Conservation (phyloP, 768 basidiomycete species). For the Epithele typhae region DNA sequence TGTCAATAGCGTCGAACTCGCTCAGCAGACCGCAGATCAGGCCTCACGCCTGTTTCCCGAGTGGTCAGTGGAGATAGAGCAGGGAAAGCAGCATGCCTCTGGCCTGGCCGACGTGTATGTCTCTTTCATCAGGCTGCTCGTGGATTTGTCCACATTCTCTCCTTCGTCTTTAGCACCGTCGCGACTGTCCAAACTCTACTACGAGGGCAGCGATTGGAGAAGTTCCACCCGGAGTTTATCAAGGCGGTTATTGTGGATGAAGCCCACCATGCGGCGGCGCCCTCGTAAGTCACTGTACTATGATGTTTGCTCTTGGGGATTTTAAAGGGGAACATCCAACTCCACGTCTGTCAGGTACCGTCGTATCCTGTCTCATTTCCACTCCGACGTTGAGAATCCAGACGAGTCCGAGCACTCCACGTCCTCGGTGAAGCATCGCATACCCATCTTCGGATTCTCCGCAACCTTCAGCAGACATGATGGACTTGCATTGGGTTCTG, state of each 20-base stretch:
- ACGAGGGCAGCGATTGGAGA: slow-evolving; percentile 56
- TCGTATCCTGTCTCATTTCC: slow-evolving; percentile 79
- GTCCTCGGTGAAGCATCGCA: slow-evolving; percentile 38
- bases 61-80: slow-evolving; percentile 89
- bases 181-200: slow-evolving; percentile 87
- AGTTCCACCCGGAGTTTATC: slow-evolving; percentile 64
- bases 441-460: slow-evolving; percentile 91
- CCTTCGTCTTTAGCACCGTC: slow-evolving; percentile 52
- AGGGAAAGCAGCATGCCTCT: slow-evolving; percentile 75
- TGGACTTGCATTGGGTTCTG: slow-evolving; percentile 79
- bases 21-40: slow-evolving; percentile 77
- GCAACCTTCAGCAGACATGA: slow-evolving; percentile 95
- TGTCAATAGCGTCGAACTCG: slow-evolving; percentile 88
- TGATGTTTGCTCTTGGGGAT: too few relatives aligned
- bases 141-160: neutral
- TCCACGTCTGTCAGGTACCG: slow-evolving; percentile 49
- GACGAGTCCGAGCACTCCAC: slow-evolving; percentile 35
- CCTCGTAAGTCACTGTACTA: slow-evolving; percentile 52
- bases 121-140: too few relatives aligned
- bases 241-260: slow-evolving; percentile 88
- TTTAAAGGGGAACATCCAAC: too few relatives aligned
- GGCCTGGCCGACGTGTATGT: slow-evolving; percentile 84
- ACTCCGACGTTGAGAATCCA: slow-evolving; percentile 56
- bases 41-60: slow-evolving; percentile 61
- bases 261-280: slow-evolving; percentile 93